Base-by-base conservation (phyloP, 331 rosid genomes). In the Malus hybrid region DNA sequence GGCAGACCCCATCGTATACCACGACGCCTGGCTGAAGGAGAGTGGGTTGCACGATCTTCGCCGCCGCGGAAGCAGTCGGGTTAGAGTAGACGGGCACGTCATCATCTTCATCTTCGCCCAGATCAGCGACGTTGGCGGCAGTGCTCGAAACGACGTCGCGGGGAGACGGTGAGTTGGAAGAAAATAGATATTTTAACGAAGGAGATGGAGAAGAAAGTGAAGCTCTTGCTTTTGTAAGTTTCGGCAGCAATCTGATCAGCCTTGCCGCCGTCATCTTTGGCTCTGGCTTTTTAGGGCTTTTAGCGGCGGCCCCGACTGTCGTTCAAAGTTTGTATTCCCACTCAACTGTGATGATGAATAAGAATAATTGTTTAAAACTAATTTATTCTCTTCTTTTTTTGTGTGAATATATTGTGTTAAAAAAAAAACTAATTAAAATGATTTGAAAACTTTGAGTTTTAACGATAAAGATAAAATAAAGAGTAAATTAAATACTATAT, bases 11-110 rank as follows among this genome's bases (percentile, higher is more conserved):
- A 78, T 93, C 95, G 79, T 86, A 93, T 46, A 93, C 76, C 28
- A 93, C 90, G 15, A 93, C 95, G 33, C 95, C 80, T 2, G 98
- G 93, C 83, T 86, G 89, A 79, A 93, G 96, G 57, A 90, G 75
- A 60, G 77, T 64, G 52, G 93, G 88, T 20, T 50, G 50, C 59
- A 5, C 29, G 50, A 82, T 57, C 54, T 71, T 81, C 12, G 27
- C 78, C 10, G 8, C 69, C 44, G 85, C 76, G 44, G 85, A 0
- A 11, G 69, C 33, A 15, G 20, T 27, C 5, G 85, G 42, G 63
- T 18, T 24, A 31, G 36, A 68, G 16, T 63, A 60, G 33, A 70
- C 4, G 6, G 77, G 62, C 31, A 68, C 68, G 0, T 50, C 81
- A 0, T 76, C 74, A 19, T 20, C 76, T 31, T 20, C 76, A 0